These are phyloP conservation scores for Phytophthora pinifolia DNA, from an alignment of 352 stramenopile genomes.

Conservation along the genomic window DNA sequence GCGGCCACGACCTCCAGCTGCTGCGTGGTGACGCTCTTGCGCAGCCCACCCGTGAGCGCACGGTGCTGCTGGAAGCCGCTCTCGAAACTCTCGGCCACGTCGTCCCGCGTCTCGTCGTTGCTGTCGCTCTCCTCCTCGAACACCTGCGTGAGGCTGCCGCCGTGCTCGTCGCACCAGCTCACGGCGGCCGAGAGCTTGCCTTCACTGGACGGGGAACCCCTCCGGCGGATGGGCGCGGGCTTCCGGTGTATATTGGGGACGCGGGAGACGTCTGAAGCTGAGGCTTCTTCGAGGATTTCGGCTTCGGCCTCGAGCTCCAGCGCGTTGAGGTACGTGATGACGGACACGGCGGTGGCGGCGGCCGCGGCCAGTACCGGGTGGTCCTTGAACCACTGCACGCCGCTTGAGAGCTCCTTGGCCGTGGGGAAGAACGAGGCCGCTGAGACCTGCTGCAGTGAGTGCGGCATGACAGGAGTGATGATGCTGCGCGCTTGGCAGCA, in stretches of 20 bases:
- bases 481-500: conserved; percentile 5
- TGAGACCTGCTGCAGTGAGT: conserved; percentile 34
- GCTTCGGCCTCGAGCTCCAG: conserved; percentile 29
- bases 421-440: conserved; percentile 84
- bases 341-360: conserved; percentile 76
- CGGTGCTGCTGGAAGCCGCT: conserved; percentile 19
- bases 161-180: conserved; percentile 84
- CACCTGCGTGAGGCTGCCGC: conserved; percentile 74
- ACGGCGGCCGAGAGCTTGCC: conserved; percentile 60
- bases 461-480: conserved; percentile 16
- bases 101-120: conserved; percentile 29
- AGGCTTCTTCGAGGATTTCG: conserved; percentile 1
- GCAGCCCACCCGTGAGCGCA: conserved; percentile 10
- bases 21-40: conserved; percentile 38
- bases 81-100: conserved; percentile 24
- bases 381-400: conserved; percentile 86
- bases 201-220: conserved; percentile 26
- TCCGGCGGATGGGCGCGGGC: conserved; percentile 11
- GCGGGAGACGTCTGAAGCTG: not conserved
- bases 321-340: conserved; percentile 83
- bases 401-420: conserved; percentile 79
- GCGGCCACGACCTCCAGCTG: conserved; percentile 11
- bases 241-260: conserved; percentile 1
- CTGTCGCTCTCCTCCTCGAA: conserved; percentile 55
- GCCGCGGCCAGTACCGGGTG: conserved; percentile 79